A percentile compares a stretch with the other conserved stretches of the same genome.
These are phyloP conservation scores for Jatropha multifida DNA, from an alignment of 441 rosid genomes.

Conservation along the genomic window DNA sequence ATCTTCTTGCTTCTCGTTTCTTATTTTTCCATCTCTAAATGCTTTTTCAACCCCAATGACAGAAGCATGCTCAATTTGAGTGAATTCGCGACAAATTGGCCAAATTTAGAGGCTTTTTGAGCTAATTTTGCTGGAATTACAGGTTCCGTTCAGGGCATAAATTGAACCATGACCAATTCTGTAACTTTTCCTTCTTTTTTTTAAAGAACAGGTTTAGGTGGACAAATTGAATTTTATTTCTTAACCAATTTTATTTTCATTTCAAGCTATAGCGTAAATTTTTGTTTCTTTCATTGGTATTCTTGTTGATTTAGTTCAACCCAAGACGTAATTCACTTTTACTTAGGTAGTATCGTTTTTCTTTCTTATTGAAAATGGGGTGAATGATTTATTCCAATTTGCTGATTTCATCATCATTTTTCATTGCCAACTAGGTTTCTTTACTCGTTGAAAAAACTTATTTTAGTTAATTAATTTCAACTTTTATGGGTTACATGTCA, in stretches of 20 bases:
- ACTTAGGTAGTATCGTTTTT: background rate
- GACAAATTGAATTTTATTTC: no score
- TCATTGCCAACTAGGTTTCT: background rate
- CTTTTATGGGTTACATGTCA: background rate
- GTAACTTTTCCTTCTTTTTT: background rate
- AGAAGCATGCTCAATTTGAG: background rate
- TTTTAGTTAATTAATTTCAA: no score
- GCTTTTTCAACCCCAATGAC: background rate
- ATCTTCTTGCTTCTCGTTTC: background rate
- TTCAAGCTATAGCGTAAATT: background rate
- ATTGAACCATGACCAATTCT: no score
- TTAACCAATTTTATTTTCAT: background rate
- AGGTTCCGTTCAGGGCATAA: no score
- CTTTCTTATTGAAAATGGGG: conserved; percentile 2
- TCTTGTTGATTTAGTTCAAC: conserved; percentile 5
- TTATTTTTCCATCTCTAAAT: background rate
- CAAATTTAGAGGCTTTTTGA: no score
- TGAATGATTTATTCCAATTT: conserved; percentile 26
- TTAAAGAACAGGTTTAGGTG: no score
- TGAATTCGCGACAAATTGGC: background rate
- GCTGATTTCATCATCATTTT: conserved; percentile 28
- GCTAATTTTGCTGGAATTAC: no score
- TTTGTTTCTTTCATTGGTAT: background rate
- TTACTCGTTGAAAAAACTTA: background rate
- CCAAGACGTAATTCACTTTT: background rate